These are phyloP conservation scores for Gossypium sturtianum DNA, from an alignment of 345 rosid species.

Conservation along the genomic window DNA sequence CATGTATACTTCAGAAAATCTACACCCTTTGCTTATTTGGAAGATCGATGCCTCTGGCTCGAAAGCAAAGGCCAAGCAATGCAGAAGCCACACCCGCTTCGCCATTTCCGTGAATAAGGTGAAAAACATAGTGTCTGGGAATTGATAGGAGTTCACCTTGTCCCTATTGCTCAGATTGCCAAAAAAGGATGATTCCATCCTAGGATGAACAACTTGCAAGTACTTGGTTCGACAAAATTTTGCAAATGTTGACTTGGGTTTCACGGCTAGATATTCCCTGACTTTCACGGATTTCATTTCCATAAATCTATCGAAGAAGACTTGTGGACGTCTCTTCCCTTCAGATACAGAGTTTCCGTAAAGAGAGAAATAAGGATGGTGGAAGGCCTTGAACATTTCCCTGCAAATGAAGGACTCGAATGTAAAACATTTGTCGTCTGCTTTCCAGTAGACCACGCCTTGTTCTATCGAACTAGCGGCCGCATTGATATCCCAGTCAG, in stretches of 20 bases:
- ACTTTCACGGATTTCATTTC: conserved; percentile 58
- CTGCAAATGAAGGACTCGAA: conserved; percentile 71
- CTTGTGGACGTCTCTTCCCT: conserved; percentile 24
- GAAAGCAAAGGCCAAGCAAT: conserved; percentile 80
- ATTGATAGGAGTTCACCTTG: conserved; percentile 38
- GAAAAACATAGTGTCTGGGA: conserved; percentile 58
- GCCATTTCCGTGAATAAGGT: conserved; percentile 64
- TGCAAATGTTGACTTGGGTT: conserved; percentile 60
- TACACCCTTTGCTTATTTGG: conserved; percentile 44
- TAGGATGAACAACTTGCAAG: conserved; percentile 62
- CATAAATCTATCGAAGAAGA: conserved; percentile 53
- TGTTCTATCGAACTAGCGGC: conserved; percentile 61
- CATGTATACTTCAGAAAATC: conserved; percentile 90
- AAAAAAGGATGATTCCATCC: conserved; percentile 67
- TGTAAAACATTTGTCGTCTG: conserved; percentile 70
- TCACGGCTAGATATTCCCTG: conserved; percentile 40
- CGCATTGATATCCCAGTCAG: conserved; percentile 61
- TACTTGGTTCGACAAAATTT: conserved; percentile 62
- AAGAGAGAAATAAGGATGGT: conserved; percentile 46
- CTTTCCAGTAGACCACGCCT: conserved; percentile 43
- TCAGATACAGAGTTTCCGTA: conserved; percentile 25
- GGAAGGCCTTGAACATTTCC: conserved; percentile 69
- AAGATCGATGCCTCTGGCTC: conserved; percentile 60
- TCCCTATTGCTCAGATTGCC: conserved; percentile 52
- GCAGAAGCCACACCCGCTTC: conserved; percentile 77